Conservation (phyloP, 2,329 filamentous ascomycete species). For the Tolypocladium album region DNA sequence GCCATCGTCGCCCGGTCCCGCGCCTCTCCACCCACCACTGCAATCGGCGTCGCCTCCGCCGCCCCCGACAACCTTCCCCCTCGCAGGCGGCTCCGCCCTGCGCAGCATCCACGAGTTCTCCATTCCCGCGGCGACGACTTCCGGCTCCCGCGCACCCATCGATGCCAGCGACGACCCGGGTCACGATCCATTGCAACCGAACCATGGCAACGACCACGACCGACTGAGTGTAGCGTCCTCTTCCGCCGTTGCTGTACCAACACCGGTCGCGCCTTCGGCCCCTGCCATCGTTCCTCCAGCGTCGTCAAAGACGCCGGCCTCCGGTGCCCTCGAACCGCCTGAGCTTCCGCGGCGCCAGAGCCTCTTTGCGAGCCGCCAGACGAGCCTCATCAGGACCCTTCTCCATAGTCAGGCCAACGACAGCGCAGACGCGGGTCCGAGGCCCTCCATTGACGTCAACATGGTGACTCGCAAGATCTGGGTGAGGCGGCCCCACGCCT, state of each 20-base stretch:
- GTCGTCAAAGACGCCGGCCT: constrained; percentile 4
- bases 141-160: constrained; percentile 7
- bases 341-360: constrained; percentile 17
- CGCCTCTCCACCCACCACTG: constrained; percentile 1
- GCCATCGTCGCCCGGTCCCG: not conserved
- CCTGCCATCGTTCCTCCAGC: constrained; percentile 5
- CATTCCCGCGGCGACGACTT: not conserved
- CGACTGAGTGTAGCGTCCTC: constrained; percentile 14
- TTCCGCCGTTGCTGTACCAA: not conserved
- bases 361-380: constrained; percentile 26
- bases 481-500: constrained; percentile 80
- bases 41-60: not conserved
- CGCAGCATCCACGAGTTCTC: constrained; percentile 3
- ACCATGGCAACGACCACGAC: constrained; percentile 13
- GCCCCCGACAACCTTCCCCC: not conserved
- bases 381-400: constrained; percentile 19
- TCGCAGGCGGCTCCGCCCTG: not conserved
- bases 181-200: constrained; percentile 1
- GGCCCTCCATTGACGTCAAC: constrained; percentile 27
- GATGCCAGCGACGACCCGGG: constrained; percentile 9
- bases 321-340: constrained; percentile 11
- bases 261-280: constrained; percentile 11
- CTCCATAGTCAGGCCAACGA: constrained; percentile 13
- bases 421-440: constrained; percentile 7
- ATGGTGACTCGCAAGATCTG: constrained; percentile 77